These are phyloP conservation scores for Striga asiatica DNA, from an alignment of 257 asterid genomes.

Conservation along the genomic window DNA sequence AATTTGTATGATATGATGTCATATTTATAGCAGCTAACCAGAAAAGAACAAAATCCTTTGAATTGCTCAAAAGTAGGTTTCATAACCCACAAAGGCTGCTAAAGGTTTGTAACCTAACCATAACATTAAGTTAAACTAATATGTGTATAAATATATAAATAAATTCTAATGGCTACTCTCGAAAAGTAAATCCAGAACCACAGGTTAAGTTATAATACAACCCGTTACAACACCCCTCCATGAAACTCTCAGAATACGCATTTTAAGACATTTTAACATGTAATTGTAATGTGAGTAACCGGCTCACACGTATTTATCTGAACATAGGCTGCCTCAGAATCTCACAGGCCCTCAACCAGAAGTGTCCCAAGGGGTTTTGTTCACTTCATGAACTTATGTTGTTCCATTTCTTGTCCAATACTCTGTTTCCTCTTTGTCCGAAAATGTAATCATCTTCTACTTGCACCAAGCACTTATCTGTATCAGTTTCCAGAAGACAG, in stretches of 20 bases:
- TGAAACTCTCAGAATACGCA: too few species aligned
- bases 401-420: neutral
- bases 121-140: neutral
- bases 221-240: too few species aligned
- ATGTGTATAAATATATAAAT: too few species aligned
- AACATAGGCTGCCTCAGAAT: neutral
- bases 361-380: neutral
- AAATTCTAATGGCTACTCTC: too few species aligned
- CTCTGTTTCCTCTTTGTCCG: neutral
- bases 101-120: neutral
- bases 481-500: conserved; percentile 24
- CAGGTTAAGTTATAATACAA: too few species aligned
- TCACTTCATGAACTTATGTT: neutral
- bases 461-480: conserved; percentile 1
- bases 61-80: too few species aligned
- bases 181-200: neutral
- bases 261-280: too few species aligned
- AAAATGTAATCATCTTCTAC: neutral
- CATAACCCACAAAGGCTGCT: neutral
- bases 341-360: neutral
- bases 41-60: too few species aligned
- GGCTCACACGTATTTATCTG: neutral
- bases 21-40: too few species aligned
- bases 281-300: neutral
- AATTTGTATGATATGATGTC: too few species aligned